Base-by-base conservation (phyloP, 306 rosid species). In the Rubus parviflorus region DNA sequence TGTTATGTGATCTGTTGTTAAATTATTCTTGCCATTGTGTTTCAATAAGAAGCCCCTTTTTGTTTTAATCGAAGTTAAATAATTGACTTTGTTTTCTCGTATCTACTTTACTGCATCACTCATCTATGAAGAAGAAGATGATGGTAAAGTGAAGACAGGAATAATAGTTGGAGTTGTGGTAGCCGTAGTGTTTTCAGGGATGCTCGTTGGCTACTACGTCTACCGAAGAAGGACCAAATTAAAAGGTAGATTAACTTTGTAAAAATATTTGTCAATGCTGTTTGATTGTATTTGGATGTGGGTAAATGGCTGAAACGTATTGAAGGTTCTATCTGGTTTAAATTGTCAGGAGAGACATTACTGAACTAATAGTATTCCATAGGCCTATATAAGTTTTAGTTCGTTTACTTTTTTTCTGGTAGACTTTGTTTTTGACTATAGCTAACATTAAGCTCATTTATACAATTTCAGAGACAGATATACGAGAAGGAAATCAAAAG, bases 201-300 rank as follows among this genome's bases (percentile, higher is more conserved):
- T 78, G 61, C 42, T 78, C 68, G n/a, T 78, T 63, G 72, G 58
- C 42, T 51, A 47, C 49, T 78, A 4, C 60, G 17, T 78, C 38
- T 42, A 37, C 70, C 75, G 77, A 64, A 67, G 66, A 3, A 80
- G 63, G 77, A 79, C 16, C 35, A 73, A 56, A 6, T 17, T 40
- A 0, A 40, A 77, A 73, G 87, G 84, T 80, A 72, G 30, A 22
- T 12, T n/a, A 40, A 14, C 64, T 52, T 13, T 42, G 16, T 41
- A 17, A 7, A 13, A 22, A 2, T 45, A 1, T 20, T 11, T 20
- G 22, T n/a, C 4, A 45, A 5, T 68, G 35, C 16, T 68, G 38
- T 22, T 43, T 43, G 37, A 20, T n/a, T 43, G 5, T 6, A 10
- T 19, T 66, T 43, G 3, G 37, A 43, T 64, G 61, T 8, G 49